Conservation (phyloP, 1,284 basidiomycete species). For the Boletus sp. region DNA sequence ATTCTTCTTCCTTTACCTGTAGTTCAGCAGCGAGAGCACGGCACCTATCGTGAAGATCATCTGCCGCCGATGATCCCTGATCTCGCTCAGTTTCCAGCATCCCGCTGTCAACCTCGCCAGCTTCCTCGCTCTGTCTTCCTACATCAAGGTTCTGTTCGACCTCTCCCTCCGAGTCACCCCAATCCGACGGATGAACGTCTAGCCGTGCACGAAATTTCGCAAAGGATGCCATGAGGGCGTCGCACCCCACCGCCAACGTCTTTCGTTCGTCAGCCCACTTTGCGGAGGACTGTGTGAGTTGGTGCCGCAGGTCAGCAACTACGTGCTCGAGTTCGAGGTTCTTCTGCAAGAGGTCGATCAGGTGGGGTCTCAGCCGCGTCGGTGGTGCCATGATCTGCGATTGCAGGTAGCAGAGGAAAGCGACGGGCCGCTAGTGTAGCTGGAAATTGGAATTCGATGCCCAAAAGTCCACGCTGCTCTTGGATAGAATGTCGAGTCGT, state of each 20-base stretch:
- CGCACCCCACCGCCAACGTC: constrained; percentile 21
- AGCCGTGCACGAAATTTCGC: constrained; percentile 30
- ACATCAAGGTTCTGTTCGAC: constrained; percentile 25
- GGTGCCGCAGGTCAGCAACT: constrained; percentile 29
- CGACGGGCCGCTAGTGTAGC: neutral
- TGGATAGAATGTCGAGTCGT: constrained; percentile 1
- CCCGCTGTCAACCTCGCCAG: constrained; percentile 13
- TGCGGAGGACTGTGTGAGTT: constrained; percentile 29
- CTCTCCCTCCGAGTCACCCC: constrained; percentile 26
- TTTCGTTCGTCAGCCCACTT: constrained; percentile 33
- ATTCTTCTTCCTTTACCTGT: constrained; percentile 18
- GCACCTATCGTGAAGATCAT: constrained; percentile 15
- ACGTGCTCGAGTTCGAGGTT: constrained; percentile 30
- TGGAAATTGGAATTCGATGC: no score
- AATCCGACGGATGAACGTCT: constrained; percentile 22
- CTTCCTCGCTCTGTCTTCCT: constrained; percentile 18
- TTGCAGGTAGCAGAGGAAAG: neutral
- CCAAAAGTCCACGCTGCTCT: neutral
- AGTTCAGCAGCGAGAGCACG: constrained; percentile 21
- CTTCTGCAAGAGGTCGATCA: constrained; percentile 28
- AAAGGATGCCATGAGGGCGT: constrained; percentile 31
- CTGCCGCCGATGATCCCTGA: constrained; percentile 6
- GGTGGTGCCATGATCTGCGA: constrained; percentile 24
- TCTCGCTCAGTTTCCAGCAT: constrained; percentile 10
- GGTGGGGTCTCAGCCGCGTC: constrained; percentile 26